Conservation (phyloP, 805 yeast genomes). For the Blastobotrys mokoenaii region DNA sequence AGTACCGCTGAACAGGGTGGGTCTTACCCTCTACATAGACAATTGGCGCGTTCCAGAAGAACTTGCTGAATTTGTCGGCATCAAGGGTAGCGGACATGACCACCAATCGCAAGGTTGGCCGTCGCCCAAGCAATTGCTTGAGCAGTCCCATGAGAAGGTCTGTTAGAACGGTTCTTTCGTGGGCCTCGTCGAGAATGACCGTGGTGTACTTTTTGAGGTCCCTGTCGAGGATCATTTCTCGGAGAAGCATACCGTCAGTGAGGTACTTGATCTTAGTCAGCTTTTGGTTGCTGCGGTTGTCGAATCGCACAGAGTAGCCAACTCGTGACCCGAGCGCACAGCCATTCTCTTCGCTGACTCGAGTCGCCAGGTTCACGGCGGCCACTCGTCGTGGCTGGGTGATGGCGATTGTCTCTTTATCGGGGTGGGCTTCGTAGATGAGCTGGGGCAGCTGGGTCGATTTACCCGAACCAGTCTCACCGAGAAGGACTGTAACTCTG, state of each 20-base stretch:
- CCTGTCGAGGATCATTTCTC: slow-evolving; percentile 79
- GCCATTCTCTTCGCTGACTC: slow-evolving; percentile 87
- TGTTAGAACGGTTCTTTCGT: slow-evolving; percentile 88
- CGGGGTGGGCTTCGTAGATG: slow-evolving; percentile 40
- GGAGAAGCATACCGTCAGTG: slow-evolving; percentile 94
- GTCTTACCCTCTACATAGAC: slow-evolving; percentile 83
- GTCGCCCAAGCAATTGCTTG: slow-evolving; percentile 53
- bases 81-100: slow-evolving; percentile 97
- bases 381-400: slow-evolving; percentile 98
- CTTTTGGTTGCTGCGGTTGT: slow-evolving; percentile 47
- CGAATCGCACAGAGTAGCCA: slow-evolving; percentile 90
- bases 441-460: slow-evolving; percentile 96
- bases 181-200: slow-evolving; percentile 91
- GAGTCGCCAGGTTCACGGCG: slow-evolving; percentile 84
- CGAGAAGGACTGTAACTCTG: slow-evolving; percentile 74
- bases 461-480: slow-evolving; percentile 98
- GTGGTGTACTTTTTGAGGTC: slow-evolving; percentile 58
- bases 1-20: slow-evolving; percentile 71
- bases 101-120: slow-evolving; percentile 56
- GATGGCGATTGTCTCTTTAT: slow-evolving; percentile 62
- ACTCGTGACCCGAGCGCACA: slow-evolving; percentile 68
- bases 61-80: slow-evolving; percentile 74
- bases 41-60: slow-evolving; percentile 72
- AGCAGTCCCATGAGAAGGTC: slow-evolving; percentile 86
- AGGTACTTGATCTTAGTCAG: slow-evolving; percentile 72